These are phyloP conservation scores for Suillus luteus DNA, from an alignment of 768 basidiomycete species.

Conservation along the genomic window DNA sequence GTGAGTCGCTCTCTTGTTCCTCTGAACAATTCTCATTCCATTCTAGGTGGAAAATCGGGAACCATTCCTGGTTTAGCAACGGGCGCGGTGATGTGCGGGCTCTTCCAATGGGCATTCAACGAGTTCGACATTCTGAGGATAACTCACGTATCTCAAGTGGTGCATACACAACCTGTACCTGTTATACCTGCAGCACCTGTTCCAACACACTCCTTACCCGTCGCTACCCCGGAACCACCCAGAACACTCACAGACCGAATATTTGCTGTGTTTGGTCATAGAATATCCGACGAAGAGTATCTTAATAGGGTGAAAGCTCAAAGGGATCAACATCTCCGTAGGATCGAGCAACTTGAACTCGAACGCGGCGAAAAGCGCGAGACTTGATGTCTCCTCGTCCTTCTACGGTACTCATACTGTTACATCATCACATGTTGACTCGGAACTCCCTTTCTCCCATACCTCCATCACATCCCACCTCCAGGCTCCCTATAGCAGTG, in stretches of 20 bases:
- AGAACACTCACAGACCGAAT: constrained; percentile 40
- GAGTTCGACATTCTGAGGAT: constrained; percentile 64
- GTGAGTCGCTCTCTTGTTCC: constrained; percentile 42
- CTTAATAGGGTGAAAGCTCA: constrained; percentile 57
- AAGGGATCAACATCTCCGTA: constrained; percentile 52
- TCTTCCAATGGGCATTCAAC: constrained; percentile 72
- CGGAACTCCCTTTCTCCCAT: not conserved
- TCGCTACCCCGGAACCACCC: constrained; percentile 9
- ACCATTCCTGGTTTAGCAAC: constrained; percentile 62
- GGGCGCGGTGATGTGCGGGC: constrained; percentile 55
- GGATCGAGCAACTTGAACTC: constrained; percentile 61
- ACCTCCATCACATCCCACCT: not conserved
- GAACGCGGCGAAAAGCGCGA: constrained; percentile 21
- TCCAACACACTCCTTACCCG: not conserved
- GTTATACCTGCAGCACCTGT: constrained; percentile 1
- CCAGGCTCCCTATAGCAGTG: not conserved
- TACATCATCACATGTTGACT: not conserved
- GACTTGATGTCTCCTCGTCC: constrained; percentile 2
- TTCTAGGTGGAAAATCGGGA: constrained; percentile 61
- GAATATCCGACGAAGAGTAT: constrained; percentile 75
- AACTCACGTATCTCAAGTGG: constrained; percentile 49
- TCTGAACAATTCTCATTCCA: constrained; percentile 6
- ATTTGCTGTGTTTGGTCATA: constrained; percentile 33
- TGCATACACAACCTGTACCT: constrained; percentile 17
- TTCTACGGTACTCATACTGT: not conserved